Conservation (phyloP, 805 yeast genomes). For the Spathaspora arborariae region DNA sequence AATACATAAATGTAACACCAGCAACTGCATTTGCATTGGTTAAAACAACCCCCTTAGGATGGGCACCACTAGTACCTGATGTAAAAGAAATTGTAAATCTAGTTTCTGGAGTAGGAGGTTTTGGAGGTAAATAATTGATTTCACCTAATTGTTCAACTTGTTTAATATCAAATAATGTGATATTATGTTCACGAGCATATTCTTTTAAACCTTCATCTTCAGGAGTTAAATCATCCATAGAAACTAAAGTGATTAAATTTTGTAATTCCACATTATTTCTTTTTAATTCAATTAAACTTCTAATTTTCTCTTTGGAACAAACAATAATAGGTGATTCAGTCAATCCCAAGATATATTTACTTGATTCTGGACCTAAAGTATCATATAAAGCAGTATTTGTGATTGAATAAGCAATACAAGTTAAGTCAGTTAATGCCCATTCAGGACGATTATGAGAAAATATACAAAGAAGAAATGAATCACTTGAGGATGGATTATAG, state of each 20-base stretch:
- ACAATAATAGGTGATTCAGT: conserved; percentile 55
- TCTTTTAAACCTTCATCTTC: conserved; percentile 23
- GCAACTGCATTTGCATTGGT: conserved; percentile 54
- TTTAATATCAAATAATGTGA: conserved; percentile 27
- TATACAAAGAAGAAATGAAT: conserved; percentile 48
- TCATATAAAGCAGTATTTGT: conserved; percentile 29
- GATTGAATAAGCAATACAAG: conserved; percentile 50
- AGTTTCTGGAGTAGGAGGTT: conserved; percentile 51
- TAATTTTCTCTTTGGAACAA: conserved; percentile 31
- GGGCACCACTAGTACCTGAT: conserved; percentile 68
- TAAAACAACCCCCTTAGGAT: conserved; percentile 65
- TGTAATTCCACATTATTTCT: conserved; percentile 17
- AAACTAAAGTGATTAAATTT: conserved; percentile 30
- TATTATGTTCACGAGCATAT: conserved; percentile 15
- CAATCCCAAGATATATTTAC: conserved; percentile 57
- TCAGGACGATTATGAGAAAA: conserved; percentile 59
- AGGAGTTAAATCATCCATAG: conserved; percentile 35
- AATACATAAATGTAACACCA: conserved; percentile 36
- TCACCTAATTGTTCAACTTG: conserved; percentile 30
- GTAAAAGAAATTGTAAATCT: conserved; percentile 67
- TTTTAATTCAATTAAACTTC: conserved; percentile 26
- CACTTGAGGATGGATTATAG: conserved; percentile 10
- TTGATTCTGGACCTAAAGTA: conserved; percentile 49
- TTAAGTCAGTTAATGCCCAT: conserved; percentile 70
- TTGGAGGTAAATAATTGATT: conserved; percentile 23